Base-by-base conservation (phyloP, 176 grass and related monocot genomes). In the Carex littledalei region DNA sequence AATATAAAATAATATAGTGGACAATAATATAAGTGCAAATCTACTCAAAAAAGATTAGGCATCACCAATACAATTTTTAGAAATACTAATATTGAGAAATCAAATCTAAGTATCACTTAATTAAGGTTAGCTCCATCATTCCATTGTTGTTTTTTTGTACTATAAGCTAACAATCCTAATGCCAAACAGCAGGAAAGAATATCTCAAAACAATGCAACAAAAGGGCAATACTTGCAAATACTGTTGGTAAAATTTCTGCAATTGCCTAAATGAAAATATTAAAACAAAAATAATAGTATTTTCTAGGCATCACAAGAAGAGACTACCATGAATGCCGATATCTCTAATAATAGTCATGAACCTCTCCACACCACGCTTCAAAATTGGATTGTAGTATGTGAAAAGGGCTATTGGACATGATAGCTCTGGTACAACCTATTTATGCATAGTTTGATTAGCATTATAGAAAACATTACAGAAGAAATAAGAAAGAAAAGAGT, bases 381-480 rank as follows among this genome's bases (percentile, higher is more conserved):
- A 74, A 79, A 98, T 98, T 2, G 95, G 95, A 87, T 98, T 98
- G 45, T 98, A 95, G 72, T 98, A 98, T 64, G 93, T 95, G 82
- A 98, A 98, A 64, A 98, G 81, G 1, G 95, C 88, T n/a, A 98
- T 24, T 15, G 95, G 95, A 80, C 95, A 98, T 35, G 93, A 98
- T 45, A 98, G 78, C 54, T 98, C 73, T 66, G 95, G 95, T 84
- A 95, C 47, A 32, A 98, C 95, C 88, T 92, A 78, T 52, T 35
- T 17, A 79, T 6, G 82, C 54, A 31, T 54, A 84, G 35, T 68
- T 39, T n/a, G 16, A 45, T 50, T 50, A 50, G 11, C 47, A 50
- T 50, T 50, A 50, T 50, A n/a, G 0, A 26, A 18, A 50, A 50
- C 18, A 69, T 47, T 49, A 47, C 20, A 63, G 39, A 34, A 72